These are phyloP conservation scores for Fistulifera solaris DNA, from an alignment of 108 stramenopile species.

Conservation along the genomic window DNA sequence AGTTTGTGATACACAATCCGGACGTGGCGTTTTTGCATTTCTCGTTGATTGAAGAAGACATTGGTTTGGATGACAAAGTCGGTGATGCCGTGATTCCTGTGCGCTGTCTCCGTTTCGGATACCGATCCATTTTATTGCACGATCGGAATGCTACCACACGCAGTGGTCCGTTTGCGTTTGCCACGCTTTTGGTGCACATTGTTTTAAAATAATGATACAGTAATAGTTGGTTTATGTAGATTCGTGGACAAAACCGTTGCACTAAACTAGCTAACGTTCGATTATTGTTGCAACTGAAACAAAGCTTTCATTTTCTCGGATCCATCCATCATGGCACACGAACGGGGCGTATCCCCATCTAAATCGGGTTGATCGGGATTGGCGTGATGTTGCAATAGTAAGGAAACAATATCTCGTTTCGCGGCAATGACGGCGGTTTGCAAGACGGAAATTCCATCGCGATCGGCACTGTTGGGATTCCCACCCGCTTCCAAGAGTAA, in stretches of 20 bases:
- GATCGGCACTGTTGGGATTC: slow-evolving; percentile 55
- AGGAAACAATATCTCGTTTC: slow-evolving; percentile 35
- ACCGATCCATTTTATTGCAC: slow-evolving; percentile 55
- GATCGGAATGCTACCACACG: slow-evolving; percentile 52
- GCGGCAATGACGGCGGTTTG: slow-evolving; percentile 73
- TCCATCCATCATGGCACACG: slow-evolving; percentile 57
- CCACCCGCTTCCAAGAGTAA: slow-evolving; percentile 55
- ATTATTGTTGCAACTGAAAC: slow-evolving; percentile 18
- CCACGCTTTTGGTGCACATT: slow-evolving; percentile 53
- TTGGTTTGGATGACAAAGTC: slow-evolving; percentile 47
- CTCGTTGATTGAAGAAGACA: slow-evolving; percentile 49
- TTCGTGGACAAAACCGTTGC: too few relatives aligned
- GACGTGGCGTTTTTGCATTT: slow-evolving; percentile 72
- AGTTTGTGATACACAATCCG: slow-evolving; percentile 36
- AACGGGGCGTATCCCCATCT: slow-evolving; percentile 73
- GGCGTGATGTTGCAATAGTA: slow-evolving; percentile 57
- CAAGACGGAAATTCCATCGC: slow-evolving; percentile 66
- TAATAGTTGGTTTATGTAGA: too few relatives aligned
- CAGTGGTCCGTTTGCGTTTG: slow-evolving; percentile 59
- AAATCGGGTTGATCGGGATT: slow-evolving; percentile 66
- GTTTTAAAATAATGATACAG: too few relatives aligned
- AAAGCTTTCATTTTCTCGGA: slow-evolving; percentile 26
- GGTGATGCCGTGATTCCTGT: slow-evolving; percentile 62
- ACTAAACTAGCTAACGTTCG: too few relatives aligned
- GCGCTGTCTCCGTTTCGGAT: slow-evolving; percentile 59